phyloP scores from a whole-genome alignment of 2,329 filamentous ascomycete species.

The Fusarium musae region DNA sequence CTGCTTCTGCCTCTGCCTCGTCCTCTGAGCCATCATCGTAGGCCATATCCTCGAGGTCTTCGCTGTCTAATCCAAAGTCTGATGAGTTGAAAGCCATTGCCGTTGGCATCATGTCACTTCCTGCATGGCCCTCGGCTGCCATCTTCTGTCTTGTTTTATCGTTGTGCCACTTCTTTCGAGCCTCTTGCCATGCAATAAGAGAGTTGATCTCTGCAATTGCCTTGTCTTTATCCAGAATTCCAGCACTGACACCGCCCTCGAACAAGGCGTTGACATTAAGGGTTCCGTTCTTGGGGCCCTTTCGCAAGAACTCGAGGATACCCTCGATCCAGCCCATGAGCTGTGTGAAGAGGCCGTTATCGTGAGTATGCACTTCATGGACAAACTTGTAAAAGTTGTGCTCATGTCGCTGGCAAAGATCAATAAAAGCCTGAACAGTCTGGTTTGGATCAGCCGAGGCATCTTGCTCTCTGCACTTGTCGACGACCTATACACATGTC shows the following conservation, averaged over 20 bases:
- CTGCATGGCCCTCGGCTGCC: constrained; percentile 77
- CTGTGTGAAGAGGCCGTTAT: constrained; percentile 95
- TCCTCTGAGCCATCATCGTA: constrained; percentile 77
- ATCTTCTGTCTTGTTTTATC: constrained; percentile 99
- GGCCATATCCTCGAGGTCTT: constrained; percentile 86
- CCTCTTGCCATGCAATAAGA: constrained; percentile 93
- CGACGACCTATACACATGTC: constrained; percentile 62
- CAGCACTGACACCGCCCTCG: constrained; percentile 77
- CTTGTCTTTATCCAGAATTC: constrained; percentile 74
- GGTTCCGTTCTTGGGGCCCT: constrained; percentile 85
- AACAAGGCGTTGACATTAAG: constrained; percentile 96
- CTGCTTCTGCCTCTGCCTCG: constrained; percentile 76
- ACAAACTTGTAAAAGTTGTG: constrained; percentile 99
- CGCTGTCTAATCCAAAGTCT: constrained; percentile 90
- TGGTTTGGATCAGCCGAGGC: constrained; percentile 96
- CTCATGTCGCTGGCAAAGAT: constrained; percentile 93
- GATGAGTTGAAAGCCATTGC: constrained; percentile 75
- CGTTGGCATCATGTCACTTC: constrained; percentile 61
- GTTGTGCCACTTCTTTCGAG: constrained; percentile 96
- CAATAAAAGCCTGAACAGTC: constrained; percentile 97
- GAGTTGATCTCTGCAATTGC: constrained; percentile 84
- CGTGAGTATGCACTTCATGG: constrained; percentile 95
- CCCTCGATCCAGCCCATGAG: constrained; percentile 98
- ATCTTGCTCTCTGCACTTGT: constrained; percentile 76
- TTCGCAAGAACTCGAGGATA: constrained; percentile 90